Percentiles rank a stretch among this genome's conserved stretches.
Evolutionary conservation across 306 rosid genomes (phyloP).

Genomic region (Lagenaria siceraria): DNA sequence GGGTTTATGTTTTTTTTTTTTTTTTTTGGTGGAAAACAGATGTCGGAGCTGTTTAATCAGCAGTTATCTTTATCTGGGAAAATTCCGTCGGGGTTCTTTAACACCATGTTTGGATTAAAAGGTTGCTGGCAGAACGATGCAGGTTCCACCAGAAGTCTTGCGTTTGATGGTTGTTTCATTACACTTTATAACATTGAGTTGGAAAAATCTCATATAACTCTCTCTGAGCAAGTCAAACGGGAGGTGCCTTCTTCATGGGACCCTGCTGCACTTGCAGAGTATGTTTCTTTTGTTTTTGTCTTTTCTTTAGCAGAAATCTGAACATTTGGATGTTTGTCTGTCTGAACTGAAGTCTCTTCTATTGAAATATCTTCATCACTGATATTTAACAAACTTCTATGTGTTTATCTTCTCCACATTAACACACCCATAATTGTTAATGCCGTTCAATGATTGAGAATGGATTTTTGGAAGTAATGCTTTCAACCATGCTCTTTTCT

Average conservation of each 20-base stretch:
- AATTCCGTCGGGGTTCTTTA: conserved; percentile 75
- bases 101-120: conserved; percentile 53
- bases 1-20: background rate
- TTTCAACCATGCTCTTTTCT: background rate
- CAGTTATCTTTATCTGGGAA: conserved; percentile 52
- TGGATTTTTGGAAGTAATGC: background rate
- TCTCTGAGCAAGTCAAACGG: conserved; percentile 41
- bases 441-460: background rate
- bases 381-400: background rate
- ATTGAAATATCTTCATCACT: background rate
- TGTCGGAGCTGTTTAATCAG: conserved; percentile 74
- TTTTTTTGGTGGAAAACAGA: conserved; percentile 29
- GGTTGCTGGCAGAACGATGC: conserved; percentile 73
- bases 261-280: conserved; percentile 79
- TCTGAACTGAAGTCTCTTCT: background rate
- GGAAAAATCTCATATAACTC: conserved; percentile 40
- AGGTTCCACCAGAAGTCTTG: conserved; percentile 43
- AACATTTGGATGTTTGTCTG: background rate
- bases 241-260: conserved; percentile 79
- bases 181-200: conserved; percentile 57
- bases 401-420: background rate
- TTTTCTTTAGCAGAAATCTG: background rate
- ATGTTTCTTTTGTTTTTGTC: background rate
- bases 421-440: background rate
- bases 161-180: conserved; percentile 71